Conservation (phyloP, 495 filamentous ascomycete species). For the Penicillium bovifimosum region DNA sequence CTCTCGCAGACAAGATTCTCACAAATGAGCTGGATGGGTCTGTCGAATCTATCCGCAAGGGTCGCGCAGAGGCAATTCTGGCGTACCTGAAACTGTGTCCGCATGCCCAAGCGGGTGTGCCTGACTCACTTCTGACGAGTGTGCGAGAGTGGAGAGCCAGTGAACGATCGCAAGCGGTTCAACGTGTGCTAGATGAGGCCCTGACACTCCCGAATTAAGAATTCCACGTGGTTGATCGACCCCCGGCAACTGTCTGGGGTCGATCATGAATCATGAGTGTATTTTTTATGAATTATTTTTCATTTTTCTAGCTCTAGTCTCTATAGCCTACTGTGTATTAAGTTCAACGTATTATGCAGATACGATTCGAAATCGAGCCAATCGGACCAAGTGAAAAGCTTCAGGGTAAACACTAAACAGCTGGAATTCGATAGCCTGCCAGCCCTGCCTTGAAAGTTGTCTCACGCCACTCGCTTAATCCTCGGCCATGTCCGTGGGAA, state of each 20-base stretch:
- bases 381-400: neutral
- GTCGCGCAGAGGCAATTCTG: slow-evolving; percentile 35
- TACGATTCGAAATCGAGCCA: neutral
- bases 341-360: neutral
- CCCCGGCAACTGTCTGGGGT: neutral
- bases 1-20: slow-evolving; percentile 27
- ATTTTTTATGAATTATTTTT: too few relatives aligned
- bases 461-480: slow-evolving; percentile 28
- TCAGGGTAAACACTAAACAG: neutral
- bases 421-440: too few relatives aligned
- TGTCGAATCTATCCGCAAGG: slow-evolving; percentile 38
- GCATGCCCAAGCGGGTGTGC: slow-evolving; percentile 16
- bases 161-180: slow-evolving; percentile 36
- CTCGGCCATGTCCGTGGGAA: slow-evolving; percentile 28
- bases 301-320: too few relatives aligned
- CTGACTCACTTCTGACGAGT: slow-evolving; percentile 17
- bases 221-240: slow-evolving; percentile 22
- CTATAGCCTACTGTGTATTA: too few relatives aligned
- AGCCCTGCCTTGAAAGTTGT: too few relatives aligned
- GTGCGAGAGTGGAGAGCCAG: slow-evolving; percentile 30
- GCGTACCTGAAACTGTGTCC: slow-evolving; percentile 33
- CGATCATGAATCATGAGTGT: neutral
- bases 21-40: slow-evolving; percentile 32
- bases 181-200: slow-evolving; percentile 36
- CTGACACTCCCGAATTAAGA: slow-evolving; percentile 15